These are phyloP conservation scores for Penicillium digitatum DNA, from an alignment of 2,329 filamentous ascomycete genomes.

Conservation along the genomic window DNA sequence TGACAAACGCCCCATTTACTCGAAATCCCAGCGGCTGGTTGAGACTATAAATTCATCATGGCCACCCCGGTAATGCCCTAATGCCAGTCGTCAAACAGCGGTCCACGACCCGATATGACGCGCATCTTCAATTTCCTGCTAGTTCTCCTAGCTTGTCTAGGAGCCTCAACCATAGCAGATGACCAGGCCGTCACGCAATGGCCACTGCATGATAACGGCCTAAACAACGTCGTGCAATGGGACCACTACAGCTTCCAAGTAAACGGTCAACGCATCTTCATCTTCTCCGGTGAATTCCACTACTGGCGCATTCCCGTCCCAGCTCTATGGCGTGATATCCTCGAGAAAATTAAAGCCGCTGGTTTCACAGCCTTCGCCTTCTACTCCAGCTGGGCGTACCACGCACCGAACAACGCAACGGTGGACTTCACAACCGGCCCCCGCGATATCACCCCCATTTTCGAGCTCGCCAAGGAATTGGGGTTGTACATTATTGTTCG, in stretches of 20 bases:
- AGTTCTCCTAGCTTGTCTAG: constrained; percentile 12
- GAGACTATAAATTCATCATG: constrained; percentile 1
- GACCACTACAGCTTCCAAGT: constrained; percentile 53
- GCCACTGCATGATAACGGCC: constrained; percentile 49
- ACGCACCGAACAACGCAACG: constrained; percentile 44
- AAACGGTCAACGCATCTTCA: constrained; percentile 50
- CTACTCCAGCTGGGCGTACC: constrained; percentile 50
- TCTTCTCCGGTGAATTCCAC: constrained; percentile 54
- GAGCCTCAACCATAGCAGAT: constrained; percentile 2
- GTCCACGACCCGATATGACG: constrained; percentile 1
- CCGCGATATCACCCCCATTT: constrained; percentile 52
- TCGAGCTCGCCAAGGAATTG: constrained; percentile 52
- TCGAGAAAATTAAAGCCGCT: constrained; percentile 52
- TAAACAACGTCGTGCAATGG: constrained; percentile 49
- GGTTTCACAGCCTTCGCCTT: constrained; percentile 50
- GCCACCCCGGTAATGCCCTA: neutral
- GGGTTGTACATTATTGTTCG: constrained; percentile 55
- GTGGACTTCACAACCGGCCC: constrained; percentile 53
- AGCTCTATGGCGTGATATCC: constrained; percentile 49
- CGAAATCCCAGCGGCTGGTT: neutral
- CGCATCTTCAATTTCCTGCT: constrained; percentile 12
- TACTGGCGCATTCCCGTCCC: constrained; percentile 52
- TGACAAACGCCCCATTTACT: neutral
- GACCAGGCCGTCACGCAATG: constrained; percentile 32
- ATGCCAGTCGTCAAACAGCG: neutral